Percentiles rank a stretch among this genome's conserved stretches.
Conservation (phyloP, 495 filamentous ascomycete species). For the Aspergillus sclerotioniger region DNA sequence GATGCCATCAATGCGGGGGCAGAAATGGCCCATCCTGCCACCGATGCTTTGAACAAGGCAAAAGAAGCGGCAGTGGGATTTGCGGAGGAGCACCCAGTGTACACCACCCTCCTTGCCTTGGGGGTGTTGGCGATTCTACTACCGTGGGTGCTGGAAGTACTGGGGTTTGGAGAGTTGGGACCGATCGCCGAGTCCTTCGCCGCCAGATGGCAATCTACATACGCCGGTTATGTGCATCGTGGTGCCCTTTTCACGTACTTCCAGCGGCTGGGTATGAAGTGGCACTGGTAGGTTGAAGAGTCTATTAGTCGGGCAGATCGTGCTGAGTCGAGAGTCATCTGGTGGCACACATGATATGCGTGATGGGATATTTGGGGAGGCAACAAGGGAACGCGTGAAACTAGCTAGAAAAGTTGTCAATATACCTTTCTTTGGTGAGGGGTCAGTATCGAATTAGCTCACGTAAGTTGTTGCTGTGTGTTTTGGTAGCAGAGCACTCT, state of each 20-base stretch:
- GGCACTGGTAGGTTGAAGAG: conserved; percentile 18
- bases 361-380: no score
- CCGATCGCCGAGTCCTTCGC: conserved; percentile 48
- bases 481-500: no score
- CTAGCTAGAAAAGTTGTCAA: no score
- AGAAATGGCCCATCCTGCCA: conserved; percentile 31
- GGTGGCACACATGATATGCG: no score
- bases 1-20: conserved; percentile 27
- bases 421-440: no score
- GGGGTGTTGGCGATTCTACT: conserved; percentile 45
- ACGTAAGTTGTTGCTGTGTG: no score
- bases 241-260: conserved; percentile 49
- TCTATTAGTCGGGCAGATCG: background rate
- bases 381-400: no score
- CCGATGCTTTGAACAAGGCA: conserved; percentile 32
- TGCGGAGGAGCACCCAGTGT: conserved; percentile 42
- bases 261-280: conserved; percentile 52
- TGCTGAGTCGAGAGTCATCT: background rate
- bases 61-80: conserved; percentile 34
- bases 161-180: conserved; percentile 52
- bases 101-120: conserved; percentile 48
- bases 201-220: conserved; percentile 42
- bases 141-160: conserved; percentile 42
- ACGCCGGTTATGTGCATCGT: conserved; percentile 45
- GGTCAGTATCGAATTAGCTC: no score